Conservation (phyloP, 2,329 filamentous ascomycete genomes). For the Fusarium lyarnte region DNA sequence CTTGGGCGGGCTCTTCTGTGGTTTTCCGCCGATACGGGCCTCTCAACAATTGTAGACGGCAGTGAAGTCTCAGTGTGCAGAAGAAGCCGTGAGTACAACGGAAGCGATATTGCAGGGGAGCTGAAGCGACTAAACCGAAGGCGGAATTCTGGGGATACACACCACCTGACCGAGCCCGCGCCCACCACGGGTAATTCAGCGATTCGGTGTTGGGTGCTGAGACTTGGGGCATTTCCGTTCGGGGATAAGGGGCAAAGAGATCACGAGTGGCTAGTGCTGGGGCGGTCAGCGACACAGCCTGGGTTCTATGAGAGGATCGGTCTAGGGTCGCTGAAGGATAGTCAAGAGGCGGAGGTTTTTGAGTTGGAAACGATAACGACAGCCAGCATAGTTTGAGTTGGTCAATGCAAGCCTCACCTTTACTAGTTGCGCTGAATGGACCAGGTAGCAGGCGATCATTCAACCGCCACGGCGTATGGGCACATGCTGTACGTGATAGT, state of each 20-base stretch:
- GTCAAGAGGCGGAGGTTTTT: neutral
- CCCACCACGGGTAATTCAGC: neutral
- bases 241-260: neutral
- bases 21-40: slow-evolving; percentile 15
- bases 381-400: slow-evolving; percentile 13
- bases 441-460: neutral
- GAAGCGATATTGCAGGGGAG: neutral
- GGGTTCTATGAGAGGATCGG: slow-evolving; percentile 26
- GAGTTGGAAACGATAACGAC: neutral
- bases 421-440: neutral
- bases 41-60: slow-evolving; percentile 5
- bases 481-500: neutral
- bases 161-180: neutral
- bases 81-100: neutral
- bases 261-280: slow-evolving; percentile 27
- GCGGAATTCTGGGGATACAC: neutral
- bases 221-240: slow-evolving; percentile 19
- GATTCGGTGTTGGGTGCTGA: slow-evolving; percentile 29
- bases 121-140: neutral
- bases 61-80: slow-evolving; percentile 19
- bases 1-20: neutral
- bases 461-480: neutral
- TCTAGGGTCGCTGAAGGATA: neutral
- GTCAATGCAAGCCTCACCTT: neutral
- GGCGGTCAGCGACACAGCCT: slow-evolving; percentile 6